These are phyloP conservation scores for Saturnispora zaruensis DNA, from an alignment of 805 yeast genomes.

Conservation along the genomic window DNA sequence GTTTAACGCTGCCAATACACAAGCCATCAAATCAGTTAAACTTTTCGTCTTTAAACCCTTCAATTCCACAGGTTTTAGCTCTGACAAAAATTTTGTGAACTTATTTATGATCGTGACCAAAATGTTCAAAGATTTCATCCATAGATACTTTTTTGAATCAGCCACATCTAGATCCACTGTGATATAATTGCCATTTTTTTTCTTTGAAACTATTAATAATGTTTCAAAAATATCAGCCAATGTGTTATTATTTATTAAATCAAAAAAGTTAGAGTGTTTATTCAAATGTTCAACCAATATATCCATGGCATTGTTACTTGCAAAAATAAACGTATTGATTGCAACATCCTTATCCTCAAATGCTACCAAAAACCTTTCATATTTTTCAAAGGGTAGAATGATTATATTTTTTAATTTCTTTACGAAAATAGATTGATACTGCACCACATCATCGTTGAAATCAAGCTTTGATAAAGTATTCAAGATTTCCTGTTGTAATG, in stretches of 20 bases:
- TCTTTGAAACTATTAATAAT: conserved; percentile 43
- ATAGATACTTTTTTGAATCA: conserved; percentile 30
- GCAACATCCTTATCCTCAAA: conserved; percentile 32
- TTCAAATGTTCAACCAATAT: conserved; percentile 34
- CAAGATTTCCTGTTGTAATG: conserved; percentile 54
- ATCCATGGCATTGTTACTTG: conserved; percentile 41
- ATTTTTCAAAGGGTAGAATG: conserved; percentile 52
- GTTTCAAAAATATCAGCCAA: conserved; percentile 39
- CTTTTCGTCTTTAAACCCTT: conserved; percentile 13
- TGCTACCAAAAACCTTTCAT: conserved; percentile 49
- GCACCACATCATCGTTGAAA: conserved; percentile 20
- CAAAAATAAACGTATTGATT: conserved; percentile 57
- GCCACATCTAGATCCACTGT: conserved; percentile 41
- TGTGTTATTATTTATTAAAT: conserved; percentile 37
- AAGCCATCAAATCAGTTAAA: conserved; percentile 29
- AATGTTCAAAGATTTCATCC: conserved; percentile 44
- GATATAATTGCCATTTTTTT: conserved; percentile 31
- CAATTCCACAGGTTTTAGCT: background rate
- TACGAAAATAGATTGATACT: conserved; percentile 38
- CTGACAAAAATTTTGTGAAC: conserved; percentile 21
- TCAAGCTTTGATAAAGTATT: conserved; percentile 33
- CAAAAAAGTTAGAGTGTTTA: conserved; percentile 23
- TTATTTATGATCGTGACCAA: conserved; percentile 31
- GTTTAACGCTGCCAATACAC: conserved; percentile 34
- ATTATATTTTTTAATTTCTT: conserved; percentile 47